Base-by-base conservation (phyloP, 129 eudicot species). In the Deinandra increscens region DNA sequence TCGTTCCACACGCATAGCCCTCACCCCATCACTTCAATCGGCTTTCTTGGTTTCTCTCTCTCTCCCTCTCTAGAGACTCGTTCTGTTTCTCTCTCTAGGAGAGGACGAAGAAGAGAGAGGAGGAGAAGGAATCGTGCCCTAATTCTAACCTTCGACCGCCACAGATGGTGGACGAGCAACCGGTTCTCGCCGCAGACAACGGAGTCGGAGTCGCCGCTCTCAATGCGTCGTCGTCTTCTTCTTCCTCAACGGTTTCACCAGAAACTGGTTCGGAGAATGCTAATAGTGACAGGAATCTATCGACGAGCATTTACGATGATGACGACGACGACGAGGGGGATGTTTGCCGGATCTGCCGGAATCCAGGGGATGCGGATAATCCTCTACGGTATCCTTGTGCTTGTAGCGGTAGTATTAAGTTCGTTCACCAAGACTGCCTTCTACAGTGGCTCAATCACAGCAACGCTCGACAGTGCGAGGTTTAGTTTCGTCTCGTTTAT, bases 361-460 rank as follows among this genome's bases (percentile, higher is more conserved):
- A 91, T 70, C 86, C 90, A 6, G 97, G 95, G n/a, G 97, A 87
- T 15, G 82, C 75, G n/a, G 96, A 88, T 53, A 88, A 91, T 84
- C 97, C 97, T 49, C 75, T 91, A 17, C 83, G 94, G 71, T 91
- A 91, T 71, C 97, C 97, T 0, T 91, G 97, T 68, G 97, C 97
- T 56, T 91, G 97, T 68, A 91, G 97, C 79, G 97, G 97, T 10
- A 91, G 97, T 71, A 91, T 91, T 69, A 91, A 88, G 88, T 91
- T 85, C 76, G 97, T 91, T 78, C 97, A 91, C 50, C 97, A 91
- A 61, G 97, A 88, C 73, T 91, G 97, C 64, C 90, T 91, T 54
- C 83, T 91, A 44, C 97, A 91, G 88, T 91, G 97, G 97, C 94
- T 91, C 8, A 88, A 86, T 85, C 97, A 91, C 69, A 91, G 97